phyloP scores from a whole-genome alignment of 2,329 filamentous ascomycete genomes.

The Neoscytalidium dimidiatum region DNA sequence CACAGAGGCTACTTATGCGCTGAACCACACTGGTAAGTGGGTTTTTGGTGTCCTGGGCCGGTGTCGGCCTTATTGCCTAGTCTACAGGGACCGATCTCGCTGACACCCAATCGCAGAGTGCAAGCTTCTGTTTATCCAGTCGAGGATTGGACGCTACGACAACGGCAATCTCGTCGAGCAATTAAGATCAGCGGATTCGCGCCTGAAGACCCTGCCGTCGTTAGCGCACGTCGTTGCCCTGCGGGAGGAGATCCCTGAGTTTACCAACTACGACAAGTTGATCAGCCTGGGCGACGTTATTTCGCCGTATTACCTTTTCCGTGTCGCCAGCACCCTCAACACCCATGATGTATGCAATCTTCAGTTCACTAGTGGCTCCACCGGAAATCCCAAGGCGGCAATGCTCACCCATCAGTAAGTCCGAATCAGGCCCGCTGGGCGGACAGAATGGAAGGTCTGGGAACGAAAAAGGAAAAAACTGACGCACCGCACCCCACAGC shows the following conservation, averaged over 20 bases:
- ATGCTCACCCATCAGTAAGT: constrained; percentile 42
- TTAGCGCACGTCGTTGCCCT: constrained; percentile 31
- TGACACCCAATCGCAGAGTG: constrained; percentile 55
- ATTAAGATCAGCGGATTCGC: constrained; percentile 27
- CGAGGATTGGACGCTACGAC: constrained; percentile 66
- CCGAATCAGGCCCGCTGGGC: too few species aligned
- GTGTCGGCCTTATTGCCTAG: background rate
- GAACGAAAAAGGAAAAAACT: background rate
- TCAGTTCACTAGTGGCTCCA: constrained; percentile 42
- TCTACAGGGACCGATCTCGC: background rate
- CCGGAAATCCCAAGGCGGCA: constrained; percentile 40
- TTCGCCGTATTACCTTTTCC: constrained; percentile 22
- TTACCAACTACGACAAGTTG: constrained; percentile 62
- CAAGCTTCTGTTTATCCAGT: constrained; percentile 72
- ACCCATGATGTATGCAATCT: constrained; percentile 34
- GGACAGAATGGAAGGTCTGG: too few species aligned
- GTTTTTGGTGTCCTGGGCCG: background rate
- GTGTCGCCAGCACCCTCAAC: constrained; percentile 17
- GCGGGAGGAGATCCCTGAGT: constrained; percentile 41
- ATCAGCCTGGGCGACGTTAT: constrained; percentile 40
- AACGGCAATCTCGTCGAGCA: constrained; percentile 59
- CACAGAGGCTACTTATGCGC: constrained; percentile 69
- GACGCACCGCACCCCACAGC: constrained; percentile 24
- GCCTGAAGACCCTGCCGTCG: constrained; percentile 28
- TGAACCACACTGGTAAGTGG: constrained; percentile 66